phyloP scores from a whole-genome alignment of 2,329 filamentous ascomycete genomes.

The Colletotrichum sp. region DNA sequence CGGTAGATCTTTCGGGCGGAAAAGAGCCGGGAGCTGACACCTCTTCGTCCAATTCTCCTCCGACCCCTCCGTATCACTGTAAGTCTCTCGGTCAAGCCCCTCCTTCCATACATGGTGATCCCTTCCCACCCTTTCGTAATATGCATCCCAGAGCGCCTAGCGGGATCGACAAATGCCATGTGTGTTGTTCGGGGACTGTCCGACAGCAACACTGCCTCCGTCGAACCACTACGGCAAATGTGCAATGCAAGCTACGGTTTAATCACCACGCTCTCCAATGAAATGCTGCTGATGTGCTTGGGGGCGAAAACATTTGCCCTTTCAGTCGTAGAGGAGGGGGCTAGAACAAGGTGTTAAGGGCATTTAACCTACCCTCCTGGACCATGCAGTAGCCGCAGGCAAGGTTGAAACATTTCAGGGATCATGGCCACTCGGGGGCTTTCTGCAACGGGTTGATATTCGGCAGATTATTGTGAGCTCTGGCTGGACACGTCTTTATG shows the following conservation, averaged over 20 bases:
- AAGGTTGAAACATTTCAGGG: conserved; percentile 4
- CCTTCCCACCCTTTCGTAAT: neutral
- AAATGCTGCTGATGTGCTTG: neutral
- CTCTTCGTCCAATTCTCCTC: neutral
- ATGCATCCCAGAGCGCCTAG: neutral
- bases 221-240: neutral
- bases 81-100: neutral
- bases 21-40: neutral
- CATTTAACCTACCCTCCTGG: neutral
- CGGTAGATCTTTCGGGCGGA: neutral
- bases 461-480: neutral
- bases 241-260: neutral
- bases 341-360: neutral
- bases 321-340: neutral
- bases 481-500: neutral
- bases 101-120: neutral
- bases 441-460: neutral
- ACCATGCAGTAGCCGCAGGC: neutral
- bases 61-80: neutral
- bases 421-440: neutral
- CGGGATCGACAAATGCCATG: neutral
- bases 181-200: neutral
- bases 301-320: neutral
- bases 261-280: neutral
- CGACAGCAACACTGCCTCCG: too few species aligned